Evolutionary conservation across 1,284 basidiomycete genomes (phyloP).

Genomic region (Sutorius eximius): DNA sequence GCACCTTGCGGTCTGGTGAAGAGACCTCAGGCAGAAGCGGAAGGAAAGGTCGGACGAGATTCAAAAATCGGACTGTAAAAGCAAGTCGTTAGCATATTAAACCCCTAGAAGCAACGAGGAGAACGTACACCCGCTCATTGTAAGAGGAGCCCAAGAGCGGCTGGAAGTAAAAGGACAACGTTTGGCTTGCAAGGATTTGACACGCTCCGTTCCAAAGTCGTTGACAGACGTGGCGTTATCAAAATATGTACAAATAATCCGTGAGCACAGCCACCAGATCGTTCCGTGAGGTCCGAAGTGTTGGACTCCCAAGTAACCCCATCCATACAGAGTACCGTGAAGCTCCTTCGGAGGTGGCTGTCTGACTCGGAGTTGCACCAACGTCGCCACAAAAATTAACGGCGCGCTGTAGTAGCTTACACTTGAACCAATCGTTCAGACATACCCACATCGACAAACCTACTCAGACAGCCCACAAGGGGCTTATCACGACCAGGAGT

Average conservation of each 20-base stretch:
- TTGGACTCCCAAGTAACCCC: no score
- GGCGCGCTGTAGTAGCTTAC: no score
- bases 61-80: slow-evolving; percentile 79
- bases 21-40: slow-evolving; percentile 93
- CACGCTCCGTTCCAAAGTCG: slow-evolving; percentile 2
- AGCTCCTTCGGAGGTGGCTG: no score
- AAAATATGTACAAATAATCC: slow-evolving; percentile 32
- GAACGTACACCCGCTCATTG: slow-evolving; percentile 42
- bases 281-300: no score
- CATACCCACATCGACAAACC: no score
- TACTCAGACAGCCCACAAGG: no score
- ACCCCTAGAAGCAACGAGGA: slow-evolving; percentile 28
- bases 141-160: slow-evolving; percentile 22
- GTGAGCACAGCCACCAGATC: slow-evolving; percentile 20
- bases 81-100: neutral
- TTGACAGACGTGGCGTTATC: slow-evolving; percentile 33
- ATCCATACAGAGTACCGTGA: no score
- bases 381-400: no score
- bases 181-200: slow-evolving; percentile 21
- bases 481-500: no score
- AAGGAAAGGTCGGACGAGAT: slow-evolving; percentile 94
- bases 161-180: slow-evolving; percentile 17
- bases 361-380: no score
- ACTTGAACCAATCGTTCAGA: no score
- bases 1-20: slow-evolving; percentile 91